Evolutionary conservation across 805 yeast species (phyloP).

Genomic region (Soucietia sequanensis): DNA sequence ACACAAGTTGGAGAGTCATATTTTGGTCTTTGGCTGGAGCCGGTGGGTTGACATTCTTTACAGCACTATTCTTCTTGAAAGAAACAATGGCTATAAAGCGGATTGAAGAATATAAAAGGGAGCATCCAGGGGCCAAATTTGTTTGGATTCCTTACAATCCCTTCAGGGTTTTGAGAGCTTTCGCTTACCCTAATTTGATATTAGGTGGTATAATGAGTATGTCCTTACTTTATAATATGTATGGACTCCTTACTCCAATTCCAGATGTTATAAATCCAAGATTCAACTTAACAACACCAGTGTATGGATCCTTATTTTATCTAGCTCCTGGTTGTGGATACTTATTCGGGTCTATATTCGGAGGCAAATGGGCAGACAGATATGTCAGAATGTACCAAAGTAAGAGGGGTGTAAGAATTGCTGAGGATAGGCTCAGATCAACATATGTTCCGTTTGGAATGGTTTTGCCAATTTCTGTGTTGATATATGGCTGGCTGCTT

Average conservation of each 20-base stretch:
- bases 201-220: constrained; percentile 35
- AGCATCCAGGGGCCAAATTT: too few species aligned
- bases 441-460: too few species aligned
- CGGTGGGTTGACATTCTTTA: too few species aligned
- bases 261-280: constrained; percentile 6
- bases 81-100: too few species aligned
- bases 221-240: constrained; percentile 29
- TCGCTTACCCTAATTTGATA: constrained; percentile 36
- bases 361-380: too few species aligned
- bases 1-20: constrained; percentile 46
- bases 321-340: constrained; percentile 8
- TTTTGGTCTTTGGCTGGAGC: constrained; percentile 45
- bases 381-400: too few species aligned
- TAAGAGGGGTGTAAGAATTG: too few species aligned
- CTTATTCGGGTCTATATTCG: constrained; percentile 2
- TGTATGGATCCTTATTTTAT: constrained; percentile 7
- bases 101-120: too few species aligned
- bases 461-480: too few species aligned
- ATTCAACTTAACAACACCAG: constrained; percentile 4
- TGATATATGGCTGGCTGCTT: too few species aligned
- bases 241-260: constrained; percentile 7
- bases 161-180: constrained; percentile 32
- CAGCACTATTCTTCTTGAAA: too few species aligned
- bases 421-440: too few species aligned
- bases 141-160: constrained; percentile 43